A percentile compares a stretch with the other conserved stretches of the same genome.
These are phyloP conservation scores for Anisogramma anomala DNA, from an alignment of 2,329 filamentous ascomycete genomes.

Conservation along the genomic window DNA sequence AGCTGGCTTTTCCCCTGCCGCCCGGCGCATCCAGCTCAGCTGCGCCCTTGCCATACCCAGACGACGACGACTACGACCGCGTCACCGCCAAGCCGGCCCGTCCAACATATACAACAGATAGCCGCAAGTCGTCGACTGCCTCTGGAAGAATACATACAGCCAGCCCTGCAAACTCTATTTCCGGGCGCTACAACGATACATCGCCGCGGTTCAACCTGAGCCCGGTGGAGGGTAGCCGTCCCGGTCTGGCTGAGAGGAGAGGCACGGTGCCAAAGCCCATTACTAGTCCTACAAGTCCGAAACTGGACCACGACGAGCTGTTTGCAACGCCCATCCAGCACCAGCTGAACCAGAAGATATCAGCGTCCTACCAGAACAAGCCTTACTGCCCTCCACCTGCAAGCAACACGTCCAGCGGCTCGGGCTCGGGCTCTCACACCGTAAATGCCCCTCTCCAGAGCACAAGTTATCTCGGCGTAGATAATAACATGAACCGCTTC, in stretches of 20 bases:
- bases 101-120: constrained; percentile 34
- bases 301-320: constrained; percentile 63
- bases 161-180: constrained; percentile 23
- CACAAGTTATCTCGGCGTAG: constrained; percentile 26
- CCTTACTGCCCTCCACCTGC: constrained; percentile 51
- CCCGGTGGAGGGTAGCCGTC: constrained; percentile 45
- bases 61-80: constrained; percentile 46
- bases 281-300: constrained; percentile 69
- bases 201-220: constrained; percentile 44
- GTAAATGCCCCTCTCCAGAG: constrained; percentile 9
- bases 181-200: constrained; percentile 36
- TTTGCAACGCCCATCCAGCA: constrained; percentile 55
- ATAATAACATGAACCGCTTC: constrained; percentile 48
- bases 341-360: constrained; percentile 25
- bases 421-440: constrained; percentile 8
- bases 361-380: constrained; percentile 40
- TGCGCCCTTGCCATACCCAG: constrained; percentile 58
- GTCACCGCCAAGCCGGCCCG: constrained; percentile 26
- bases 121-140: constrained; percentile 22
- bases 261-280: constrained; percentile 73
- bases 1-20: constrained; percentile 51
- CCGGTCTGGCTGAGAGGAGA: constrained; percentile 66
- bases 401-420: constrained; percentile 22
- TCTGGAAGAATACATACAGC: constrained; percentile 24
- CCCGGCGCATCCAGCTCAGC: constrained; percentile 62